A percentile compares a stretch with the other conserved stretches of the same genome.
phyloP scores from a whole-genome alignment of 164 flowering plant species.

The Vitis rupestris region DNA sequence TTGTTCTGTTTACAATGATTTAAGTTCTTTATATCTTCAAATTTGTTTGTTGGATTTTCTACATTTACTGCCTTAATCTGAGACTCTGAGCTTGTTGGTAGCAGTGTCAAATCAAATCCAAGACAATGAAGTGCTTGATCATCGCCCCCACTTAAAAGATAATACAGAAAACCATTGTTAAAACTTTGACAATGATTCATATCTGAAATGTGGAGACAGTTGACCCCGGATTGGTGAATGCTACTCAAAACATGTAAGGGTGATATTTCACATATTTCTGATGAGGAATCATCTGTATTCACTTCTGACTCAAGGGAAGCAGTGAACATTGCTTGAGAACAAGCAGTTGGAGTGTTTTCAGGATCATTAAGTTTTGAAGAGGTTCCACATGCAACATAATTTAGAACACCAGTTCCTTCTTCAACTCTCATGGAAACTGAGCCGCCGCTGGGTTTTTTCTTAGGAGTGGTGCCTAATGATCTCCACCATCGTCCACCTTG shows the following conservation, averaged over 20 bases:
- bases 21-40: constrained; percentile 4
- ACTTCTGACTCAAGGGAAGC: constrained; percentile 24
- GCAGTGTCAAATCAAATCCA: constrained; percentile 35
- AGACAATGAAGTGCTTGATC: constrained; percentile 81
- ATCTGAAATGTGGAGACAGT: constrained; percentile 74
- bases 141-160: constrained; percentile 89
- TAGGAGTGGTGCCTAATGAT: constrained; percentile 35
- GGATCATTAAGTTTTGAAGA: constrained; percentile 9
- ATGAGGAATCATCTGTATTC: constrained; percentile 23
- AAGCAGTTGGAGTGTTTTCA: constrained; percentile 9
- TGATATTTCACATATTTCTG: constrained; percentile 35
- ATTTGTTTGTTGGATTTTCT: constrained; percentile 7
- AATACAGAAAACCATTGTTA: constrained; percentile 27
- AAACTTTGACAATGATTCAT: constrained; percentile 17
- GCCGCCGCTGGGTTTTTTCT: constrained; percentile 22
- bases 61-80: constrained; percentile 11
- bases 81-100: constrained; percentile 8
- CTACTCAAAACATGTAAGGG: constrained; percentile 58
- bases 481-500: constrained; percentile 97
- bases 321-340: constrained; percentile 10
- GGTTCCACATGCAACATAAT: constrained; percentile 10
- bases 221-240: constrained; percentile 93
- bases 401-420: constrained; percentile 12
- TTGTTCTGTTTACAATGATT: constrained; percentile 13
- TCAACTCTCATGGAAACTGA: constrained; percentile 9